These are phyloP conservation scores for Coemansia aciculifera DNA, from an alignment of 192 early-diverging fungal species.

Conservation along the genomic window DNA sequence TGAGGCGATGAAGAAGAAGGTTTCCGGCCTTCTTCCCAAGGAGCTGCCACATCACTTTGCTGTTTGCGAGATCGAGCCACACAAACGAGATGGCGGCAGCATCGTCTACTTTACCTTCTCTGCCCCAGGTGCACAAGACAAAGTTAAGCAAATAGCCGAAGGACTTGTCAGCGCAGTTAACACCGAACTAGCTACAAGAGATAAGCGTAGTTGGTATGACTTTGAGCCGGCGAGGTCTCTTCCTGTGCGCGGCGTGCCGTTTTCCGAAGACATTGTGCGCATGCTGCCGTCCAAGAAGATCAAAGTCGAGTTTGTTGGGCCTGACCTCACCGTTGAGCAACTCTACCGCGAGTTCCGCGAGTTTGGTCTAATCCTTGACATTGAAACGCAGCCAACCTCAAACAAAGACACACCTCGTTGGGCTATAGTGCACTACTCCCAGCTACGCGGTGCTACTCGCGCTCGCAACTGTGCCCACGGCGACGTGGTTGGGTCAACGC, in stretches of 20 bases:
- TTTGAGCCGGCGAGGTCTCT: constrained; percentile 63
- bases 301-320: constrained; percentile 75
- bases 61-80: constrained; percentile 37
- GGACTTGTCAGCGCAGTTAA: constrained; percentile 29
- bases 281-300: constrained; percentile 56
- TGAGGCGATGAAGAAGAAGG: constrained; percentile 29
- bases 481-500: constrained; percentile 66
- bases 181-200: constrained; percentile 59
- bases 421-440: constrained; percentile 78
- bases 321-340: constrained; percentile 65
- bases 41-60: constrained; percentile 36
- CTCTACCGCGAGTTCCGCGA: constrained; percentile 72
- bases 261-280: constrained; percentile 69
- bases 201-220: constrained; percentile 67
- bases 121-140: constrained; percentile 1
- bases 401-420: constrained; percentile 76
- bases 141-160: constrained; percentile 18
- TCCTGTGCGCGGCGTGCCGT: constrained; percentile 68
- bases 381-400: constrained; percentile 62
- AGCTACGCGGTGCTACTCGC: constrained; percentile 80
- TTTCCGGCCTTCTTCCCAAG: constrained; percentile 26
- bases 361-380: constrained; percentile 83
- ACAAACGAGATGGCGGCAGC: constrained; percentile 47
- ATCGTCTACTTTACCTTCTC: constrained; percentile 49
- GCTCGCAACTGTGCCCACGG: constrained; percentile 93